Evolutionary conservation across 441 rosid genomes (phyloP), one percentile per base, ranked within the genome.

Genomic region (Eruca vesicaria): DNA sequence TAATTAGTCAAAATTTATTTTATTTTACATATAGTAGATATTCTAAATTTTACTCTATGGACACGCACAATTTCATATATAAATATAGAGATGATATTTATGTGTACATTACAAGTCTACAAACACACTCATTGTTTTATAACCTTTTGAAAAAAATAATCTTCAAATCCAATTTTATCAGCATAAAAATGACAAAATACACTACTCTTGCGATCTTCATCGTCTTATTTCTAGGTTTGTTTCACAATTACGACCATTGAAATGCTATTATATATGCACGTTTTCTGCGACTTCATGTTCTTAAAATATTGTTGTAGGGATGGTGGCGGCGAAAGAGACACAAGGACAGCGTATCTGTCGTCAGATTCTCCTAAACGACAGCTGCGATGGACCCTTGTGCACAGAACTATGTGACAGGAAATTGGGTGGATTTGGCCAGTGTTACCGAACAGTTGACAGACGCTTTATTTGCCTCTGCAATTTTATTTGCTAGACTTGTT

Each of bases 261-360:
- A 11, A 43, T 2, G 12, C 10, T 38, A 57, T 50, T 50, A 50
- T 50, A 50, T 50, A 18, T 33, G 53, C 14, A 21, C 48, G 10
- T 35, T 7, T 69, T 69, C 15, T 18, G 1, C 3, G 20, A 45
- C 5, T 16, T 41, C 50, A 41, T 41, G 50, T 41, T 58, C 12
- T 31, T 4, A 23, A 16, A 16, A 12, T 10, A 35, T 19, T 62
- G 14, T 5, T n/a, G n/a, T 19, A 67, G 71, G 61, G 31, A 52
- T 52, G 60, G 14, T 52, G 71, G 58, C 61, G 71, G 58, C 61
- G 9, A 32, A 67, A 8, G 61, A 67, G 58, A 32, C 61, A 19
- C 19, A 67, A 48, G 62, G 48, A 64, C 80, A 76, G 50, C 80
- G 70, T 57, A 70, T 70, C 26, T 76, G 80, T 57, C 66, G 58